Conservation (phyloP, 1,284 basidiomycete genomes). For the Phellinidium pouzarii region DNA sequence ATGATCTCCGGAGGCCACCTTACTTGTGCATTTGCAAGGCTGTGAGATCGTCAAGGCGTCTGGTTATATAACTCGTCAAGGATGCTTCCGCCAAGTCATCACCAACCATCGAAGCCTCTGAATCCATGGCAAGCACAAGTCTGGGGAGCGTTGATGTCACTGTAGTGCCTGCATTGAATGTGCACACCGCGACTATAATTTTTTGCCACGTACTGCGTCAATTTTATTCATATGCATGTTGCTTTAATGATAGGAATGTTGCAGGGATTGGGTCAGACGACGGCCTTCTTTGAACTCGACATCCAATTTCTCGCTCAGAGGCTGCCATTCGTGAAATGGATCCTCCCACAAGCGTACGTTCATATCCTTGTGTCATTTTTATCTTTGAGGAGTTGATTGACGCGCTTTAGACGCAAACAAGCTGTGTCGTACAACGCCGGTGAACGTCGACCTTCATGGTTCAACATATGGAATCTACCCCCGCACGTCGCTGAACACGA, state of each 20-base stretch:
- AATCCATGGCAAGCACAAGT: conserved; percentile 1
- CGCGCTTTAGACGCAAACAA: conserved; percentile 20
- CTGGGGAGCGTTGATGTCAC: background rate
- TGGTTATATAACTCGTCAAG: conserved; percentile 5
- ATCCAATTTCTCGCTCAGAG: conserved; percentile 29
- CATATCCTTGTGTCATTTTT: background rate
- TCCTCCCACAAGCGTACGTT: conserved; percentile 39
- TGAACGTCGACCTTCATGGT: conserved; percentile 37
- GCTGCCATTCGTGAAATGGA: conserved; percentile 37
- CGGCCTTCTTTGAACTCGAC: conserved; percentile 30
- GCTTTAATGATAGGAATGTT: background rate
- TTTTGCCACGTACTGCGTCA: conserved; percentile 31
- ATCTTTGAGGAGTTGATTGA: background rate
- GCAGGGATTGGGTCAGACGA: conserved; percentile 37
- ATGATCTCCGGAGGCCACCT: background rate
- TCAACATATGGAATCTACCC: conserved; percentile 35
- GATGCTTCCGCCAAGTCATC: background rate
- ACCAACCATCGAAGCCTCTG: background rate
- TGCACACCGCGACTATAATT: conserved; percentile 29
- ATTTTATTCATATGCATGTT: conserved; percentile 7
- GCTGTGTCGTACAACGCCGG: conserved; percentile 31
- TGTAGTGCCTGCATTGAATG: conserved; percentile 9
- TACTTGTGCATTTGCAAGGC: conserved; percentile 3
- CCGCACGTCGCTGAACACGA: conserved; percentile 35
- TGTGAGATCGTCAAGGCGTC: background rate